Percentiles rank a stretch among this genome's conserved stretches.
These are phyloP conservation scores for Marasmius tenuissimus DNA, from an alignment of 1,284 basidiomycete species.

Conservation along the genomic window DNA sequence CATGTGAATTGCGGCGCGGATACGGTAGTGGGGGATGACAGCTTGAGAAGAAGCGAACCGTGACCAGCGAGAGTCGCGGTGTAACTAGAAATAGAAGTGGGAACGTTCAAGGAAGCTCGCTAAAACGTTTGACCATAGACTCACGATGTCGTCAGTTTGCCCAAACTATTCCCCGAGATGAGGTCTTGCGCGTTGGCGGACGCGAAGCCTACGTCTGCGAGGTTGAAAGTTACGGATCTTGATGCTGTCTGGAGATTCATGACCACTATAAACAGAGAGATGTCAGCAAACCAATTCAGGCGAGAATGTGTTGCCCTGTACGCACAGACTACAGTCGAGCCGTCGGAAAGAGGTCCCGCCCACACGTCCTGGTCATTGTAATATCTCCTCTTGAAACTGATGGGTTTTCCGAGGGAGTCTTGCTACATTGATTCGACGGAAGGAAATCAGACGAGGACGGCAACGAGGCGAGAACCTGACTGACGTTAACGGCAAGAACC, in stretches of 20 bases:
- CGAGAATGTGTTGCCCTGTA: not conserved
- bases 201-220: conserved; percentile 40
- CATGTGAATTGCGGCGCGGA: conserved; percentile 35
- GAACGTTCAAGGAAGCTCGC: not conserved
- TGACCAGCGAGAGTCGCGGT: conserved; percentile 39
- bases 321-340: conserved; percentile 46
- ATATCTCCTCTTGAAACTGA: conserved; percentile 47
- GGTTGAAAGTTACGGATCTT: conserved; percentile 38
- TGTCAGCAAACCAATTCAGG: not conserved
- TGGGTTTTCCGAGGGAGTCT: conserved; percentile 47
- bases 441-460: not conserved
- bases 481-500: conserved; percentile 43
- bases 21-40: conserved; percentile 28
- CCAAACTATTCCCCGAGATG: conserved; percentile 37
- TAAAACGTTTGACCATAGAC: conserved; percentile 8
- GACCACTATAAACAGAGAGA: conserved; percentile 29
- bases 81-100: conserved; percentile 24
- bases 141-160: conserved; percentile 37
- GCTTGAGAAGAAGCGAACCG: conserved; percentile 40
- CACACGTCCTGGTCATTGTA: conserved; percentile 51
- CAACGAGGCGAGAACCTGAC: conserved; percentile 10
- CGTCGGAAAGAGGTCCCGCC: conserved; percentile 48
- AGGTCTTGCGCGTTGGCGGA: conserved; percentile 41
- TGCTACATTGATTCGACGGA: conserved; percentile 31
- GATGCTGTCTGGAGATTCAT: conserved; percentile 42